Conservation (phyloP, 768 basidiomycete species). For the Rhizopogon roseolus region DNA sequence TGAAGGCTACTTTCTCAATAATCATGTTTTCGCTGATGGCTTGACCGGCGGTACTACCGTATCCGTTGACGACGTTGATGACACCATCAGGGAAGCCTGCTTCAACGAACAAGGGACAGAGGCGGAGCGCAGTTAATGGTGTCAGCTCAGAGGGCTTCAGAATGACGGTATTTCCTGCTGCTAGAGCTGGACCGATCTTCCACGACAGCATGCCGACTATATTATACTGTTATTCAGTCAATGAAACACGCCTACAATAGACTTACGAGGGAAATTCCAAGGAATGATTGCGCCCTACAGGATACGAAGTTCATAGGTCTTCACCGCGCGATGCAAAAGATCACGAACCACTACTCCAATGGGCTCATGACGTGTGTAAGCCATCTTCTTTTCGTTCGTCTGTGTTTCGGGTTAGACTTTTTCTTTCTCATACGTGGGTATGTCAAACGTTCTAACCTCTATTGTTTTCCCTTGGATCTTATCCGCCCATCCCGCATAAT, state of each 20-base stretch:
- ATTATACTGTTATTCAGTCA: not conserved
- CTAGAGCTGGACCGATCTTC: conserved; percentile 60
- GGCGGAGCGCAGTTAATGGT: conserved; percentile 48
- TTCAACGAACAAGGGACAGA: conserved; percentile 42
- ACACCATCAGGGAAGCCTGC: conserved; percentile 64
- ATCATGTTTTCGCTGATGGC: conserved; percentile 51
- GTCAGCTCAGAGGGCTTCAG: conserved; percentile 68
- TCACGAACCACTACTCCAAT: conserved; percentile 41
- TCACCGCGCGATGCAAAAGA: conserved; percentile 8
- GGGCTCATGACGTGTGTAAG: conserved; percentile 70
- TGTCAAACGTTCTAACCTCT: conserved; percentile 4
- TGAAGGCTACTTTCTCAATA: conserved; percentile 71
- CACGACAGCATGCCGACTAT: not conserved
- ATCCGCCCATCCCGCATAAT: conserved; percentile 50
- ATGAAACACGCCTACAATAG: not conserved
- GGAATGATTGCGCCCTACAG: conserved; percentile 50
- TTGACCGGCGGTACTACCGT: conserved; percentile 49
- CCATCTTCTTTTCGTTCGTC: conserved; percentile 51
- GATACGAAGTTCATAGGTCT: not conserved
- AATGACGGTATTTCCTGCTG: conserved; percentile 56
- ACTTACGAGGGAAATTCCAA: conserved; percentile 57
- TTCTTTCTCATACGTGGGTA: not conserved
- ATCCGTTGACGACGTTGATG: conserved; percentile 55
- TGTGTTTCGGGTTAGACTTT: conserved; percentile 16
- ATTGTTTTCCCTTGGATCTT: conserved; percentile 35